Evolutionary conservation across 2,329 filamentous ascomycete genomes (phyloP).

Genomic region (Aspergillus sp.): DNA sequence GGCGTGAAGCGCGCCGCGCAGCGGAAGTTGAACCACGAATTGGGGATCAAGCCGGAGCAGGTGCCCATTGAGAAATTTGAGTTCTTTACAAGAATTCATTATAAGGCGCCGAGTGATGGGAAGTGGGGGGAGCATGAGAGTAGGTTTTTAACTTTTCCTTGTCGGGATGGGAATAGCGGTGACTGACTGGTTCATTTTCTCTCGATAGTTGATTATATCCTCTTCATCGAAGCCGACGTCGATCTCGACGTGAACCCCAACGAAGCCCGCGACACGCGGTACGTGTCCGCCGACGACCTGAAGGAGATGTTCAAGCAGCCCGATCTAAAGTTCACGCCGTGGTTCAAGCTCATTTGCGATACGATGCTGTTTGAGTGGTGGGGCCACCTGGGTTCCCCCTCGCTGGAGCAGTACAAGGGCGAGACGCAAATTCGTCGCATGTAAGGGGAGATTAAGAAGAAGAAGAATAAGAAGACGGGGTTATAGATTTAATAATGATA

Average conservation of each 20-base stretch:
- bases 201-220: slow-evolving; percentile 86
- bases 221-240: slow-evolving; percentile 95
- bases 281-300: slow-evolving; percentile 80
- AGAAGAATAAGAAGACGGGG: background rate
- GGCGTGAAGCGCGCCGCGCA: slow-evolving; percentile 92
- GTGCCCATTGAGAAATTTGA: slow-evolving; percentile 90
- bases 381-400: slow-evolving; percentile 74
- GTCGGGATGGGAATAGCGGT: too few species aligned
- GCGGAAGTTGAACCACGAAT: slow-evolving; percentile 90
- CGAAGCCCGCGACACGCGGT: slow-evolving; percentile 83
- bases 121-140: slow-evolving; percentile 99
- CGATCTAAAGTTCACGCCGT: slow-evolving; percentile 85
- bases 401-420: slow-evolving; percentile 81
- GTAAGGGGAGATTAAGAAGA: slow-evolving; percentile 41
- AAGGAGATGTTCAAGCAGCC: slow-evolving; percentile 84
- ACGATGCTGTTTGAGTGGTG: slow-evolving; percentile 99
- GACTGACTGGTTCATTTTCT: slow-evolving; percentile 2
- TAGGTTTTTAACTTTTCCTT: slow-evolving; percentile 54
- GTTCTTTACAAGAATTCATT: slow-evolving; percentile 96
- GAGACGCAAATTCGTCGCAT: slow-evolving; percentile 89
- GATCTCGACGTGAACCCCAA: slow-evolving; percentile 77
- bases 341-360: slow-evolving; percentile 99
- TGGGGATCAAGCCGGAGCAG: slow-evolving; percentile 87
- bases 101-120: slow-evolving; percentile 94
- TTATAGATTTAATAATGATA: slow-evolving; percentile 15